phyloP scores from a whole-genome alignment of 805 yeast species.

The Ogataea henricii region DNA sequence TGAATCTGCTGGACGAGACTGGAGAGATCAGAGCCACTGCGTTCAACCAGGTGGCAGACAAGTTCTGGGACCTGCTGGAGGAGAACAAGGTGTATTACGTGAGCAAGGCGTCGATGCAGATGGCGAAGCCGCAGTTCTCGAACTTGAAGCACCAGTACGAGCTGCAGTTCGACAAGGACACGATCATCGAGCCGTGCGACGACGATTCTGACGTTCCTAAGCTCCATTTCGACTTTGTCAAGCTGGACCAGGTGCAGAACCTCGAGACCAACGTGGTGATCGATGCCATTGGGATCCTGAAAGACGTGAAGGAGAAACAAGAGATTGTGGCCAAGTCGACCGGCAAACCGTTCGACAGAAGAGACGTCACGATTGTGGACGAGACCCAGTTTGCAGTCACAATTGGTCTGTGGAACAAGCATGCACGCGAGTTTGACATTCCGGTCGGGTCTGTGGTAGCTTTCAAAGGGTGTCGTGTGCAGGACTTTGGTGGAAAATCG shows the following conservation, averaged over 20 bases:
- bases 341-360: constrained; percentile 89
- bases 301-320: constrained; percentile 70
- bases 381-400: constrained; percentile 73
- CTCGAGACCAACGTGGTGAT: constrained; percentile 70
- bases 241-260: constrained; percentile 63
- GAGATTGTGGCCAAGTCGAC: constrained; percentile 84
- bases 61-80: constrained; percentile 69
- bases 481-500: constrained; percentile 85
- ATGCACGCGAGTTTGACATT: constrained; percentile 74
- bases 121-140: constrained; percentile 84
- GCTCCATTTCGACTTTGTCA: constrained; percentile 72
- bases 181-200: constrained; percentile 67
- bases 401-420: constrained; percentile 88
- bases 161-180: constrained; percentile 75
- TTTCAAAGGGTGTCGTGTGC: constrained; percentile 84
- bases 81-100: constrained; percentile 90
- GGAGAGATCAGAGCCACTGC: constrained; percentile 97
- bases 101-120: constrained; percentile 75
- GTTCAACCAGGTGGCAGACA: constrained; percentile 83
- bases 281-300: constrained; percentile 87
- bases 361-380: constrained; percentile 86
- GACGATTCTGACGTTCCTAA: constrained; percentile 70
- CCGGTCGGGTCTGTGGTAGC: constrained; percentile 87
- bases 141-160: constrained; percentile 88
- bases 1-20: constrained; percentile 87